Percentiles rank a stretch among this genome's conserved stretches.
Evolutionary conservation across 805 yeast species (phyloP).

Genomic region (Clavispora vitiphila): DNA sequence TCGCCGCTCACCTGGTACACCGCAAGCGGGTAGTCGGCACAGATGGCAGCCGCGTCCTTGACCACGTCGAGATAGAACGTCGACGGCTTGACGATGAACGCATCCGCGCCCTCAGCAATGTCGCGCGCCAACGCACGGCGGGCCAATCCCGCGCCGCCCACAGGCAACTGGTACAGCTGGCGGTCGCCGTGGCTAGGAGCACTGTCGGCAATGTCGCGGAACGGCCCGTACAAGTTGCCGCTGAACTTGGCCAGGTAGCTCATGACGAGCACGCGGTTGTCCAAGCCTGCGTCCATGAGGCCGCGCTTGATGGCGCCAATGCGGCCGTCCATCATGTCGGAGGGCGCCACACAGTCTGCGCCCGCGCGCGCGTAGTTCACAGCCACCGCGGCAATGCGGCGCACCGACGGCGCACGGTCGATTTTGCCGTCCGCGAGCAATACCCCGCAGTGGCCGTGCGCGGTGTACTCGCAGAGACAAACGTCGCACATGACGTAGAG

Average conservation of each 20-base stretch:
- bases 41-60: slow-evolving; percentile 78
- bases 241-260: slow-evolving; percentile 92
- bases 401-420: slow-evolving; percentile 67
- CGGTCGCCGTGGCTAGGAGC: slow-evolving; percentile 89
- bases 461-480: slow-evolving; percentile 93
- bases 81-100: slow-evolving; percentile 91
- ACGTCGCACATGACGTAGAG: slow-evolving; percentile 90
- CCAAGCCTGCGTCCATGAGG: slow-evolving; percentile 71
- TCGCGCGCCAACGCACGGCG: slow-evolving; percentile 87
- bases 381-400: slow-evolving; percentile 89
- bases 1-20: slow-evolving; percentile 98
- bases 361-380: slow-evolving; percentile 95
- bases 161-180: slow-evolving; percentile 87
- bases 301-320: slow-evolving; percentile 83
- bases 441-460: slow-evolving; percentile 97
- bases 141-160: slow-evolving; percentile 90
- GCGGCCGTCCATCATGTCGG: slow-evolving; percentile 97
- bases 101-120: slow-evolving; percentile 90
- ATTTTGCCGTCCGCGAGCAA: slow-evolving; percentile 82
- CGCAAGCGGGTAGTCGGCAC: slow-evolving; percentile 82
- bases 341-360: slow-evolving; percentile 92
- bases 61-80: slow-evolving; percentile 91
- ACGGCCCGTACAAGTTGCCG: slow-evolving; percentile 92
- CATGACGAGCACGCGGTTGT: slow-evolving; percentile 85
- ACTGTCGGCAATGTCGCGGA: slow-evolving; percentile 95